Evolutionary conservation across 2,329 filamentous ascomycete species (phyloP), one percentile per base, ranked within the genome.

Genomic region (Arthrobotrys sinensis): DNA sequence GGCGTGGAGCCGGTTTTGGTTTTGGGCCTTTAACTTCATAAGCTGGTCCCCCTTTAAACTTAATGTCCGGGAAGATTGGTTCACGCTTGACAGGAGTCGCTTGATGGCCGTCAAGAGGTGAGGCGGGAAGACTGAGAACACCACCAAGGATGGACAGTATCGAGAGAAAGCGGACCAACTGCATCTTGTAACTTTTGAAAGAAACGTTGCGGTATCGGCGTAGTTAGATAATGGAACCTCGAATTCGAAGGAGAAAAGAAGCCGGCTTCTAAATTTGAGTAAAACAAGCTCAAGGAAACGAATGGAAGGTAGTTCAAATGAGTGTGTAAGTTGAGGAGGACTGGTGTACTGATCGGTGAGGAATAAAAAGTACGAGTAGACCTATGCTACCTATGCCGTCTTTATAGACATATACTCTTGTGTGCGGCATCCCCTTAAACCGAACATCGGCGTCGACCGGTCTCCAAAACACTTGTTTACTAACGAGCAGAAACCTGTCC

Each of bases 181-280:
- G 53, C 67, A 70, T 70, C 40, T 43, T 63, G 16, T 19, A 19
- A 36, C 16, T 4, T 19, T 6, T 10, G 19, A 57, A 38, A 40
- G 14, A 36, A 36, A 57, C 3, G 10, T 14, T 38, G 7, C 19
- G 36, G 4, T 28, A 28, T 28, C 24, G 24, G 24, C 24, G 62
- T 32, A 43, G n/a, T 21, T 66, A 10, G 3, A 38, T 38, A 38
- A 12, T 38, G 12, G 6, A 45, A 14, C 5, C 4, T 38, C 3
- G n/a, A 11, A 34, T 12, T 12, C 1, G 36, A 60, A 38, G 1
- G 38, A n/a, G 19, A 55, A 53, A 53, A 69, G 65, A 69, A 69
- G 65, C 65, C 65, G n/a, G 65, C 65, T 69, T 69, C 65, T 69
- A 57, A n/a, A 11, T 45, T 32, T 40, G 14, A 8, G 11, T 38